Conservation (phyloP, 2,329 filamentous ascomycete species). For the Cladosporium colombiae region DNA sequence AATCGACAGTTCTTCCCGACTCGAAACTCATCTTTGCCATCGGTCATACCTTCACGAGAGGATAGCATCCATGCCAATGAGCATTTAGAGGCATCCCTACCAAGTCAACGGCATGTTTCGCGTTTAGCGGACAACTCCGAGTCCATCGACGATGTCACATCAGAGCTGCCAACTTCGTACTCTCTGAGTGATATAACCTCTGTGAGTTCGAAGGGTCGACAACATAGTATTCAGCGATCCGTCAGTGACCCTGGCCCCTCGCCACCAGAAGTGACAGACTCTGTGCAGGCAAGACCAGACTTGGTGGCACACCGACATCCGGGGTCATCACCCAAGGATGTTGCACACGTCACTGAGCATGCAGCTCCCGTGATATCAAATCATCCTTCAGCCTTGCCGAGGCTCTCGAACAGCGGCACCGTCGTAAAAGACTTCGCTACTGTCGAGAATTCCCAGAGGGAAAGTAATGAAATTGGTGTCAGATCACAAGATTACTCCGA, state of each 20-base stretch:
- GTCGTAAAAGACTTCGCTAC: conserved; percentile 5
- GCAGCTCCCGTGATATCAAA: background rate
- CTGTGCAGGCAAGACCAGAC: background rate
- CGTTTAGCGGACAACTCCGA: background rate
- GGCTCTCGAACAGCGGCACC: conserved; percentile 4
- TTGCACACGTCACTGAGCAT: background rate
- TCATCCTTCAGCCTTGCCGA: background rate
- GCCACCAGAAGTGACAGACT: background rate
- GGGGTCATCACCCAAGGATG: background rate
- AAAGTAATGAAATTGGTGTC: background rate
- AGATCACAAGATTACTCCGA: background rate
- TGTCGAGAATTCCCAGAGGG: background rate
- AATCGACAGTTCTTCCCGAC: conserved; percentile 1
- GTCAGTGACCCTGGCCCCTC: conserved; percentile 29
- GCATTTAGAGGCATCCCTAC: too few species aligned
- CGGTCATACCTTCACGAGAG: background rate
- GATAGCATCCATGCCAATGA: background rate
- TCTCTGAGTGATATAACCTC: conserved; percentile 35
- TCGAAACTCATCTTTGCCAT: background rate
- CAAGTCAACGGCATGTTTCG: background rate
- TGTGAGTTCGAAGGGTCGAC: conserved; percentile 23
- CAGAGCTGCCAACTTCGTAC: conserved; percentile 39
- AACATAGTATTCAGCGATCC: conserved; percentile 24
- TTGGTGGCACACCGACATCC: too few species aligned
- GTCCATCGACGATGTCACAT: conserved; percentile 25